Evolutionary conservation across 108 stramenopile genomes (phyloP).

Genomic region (Fistulifera pelliculosa): DNA sequence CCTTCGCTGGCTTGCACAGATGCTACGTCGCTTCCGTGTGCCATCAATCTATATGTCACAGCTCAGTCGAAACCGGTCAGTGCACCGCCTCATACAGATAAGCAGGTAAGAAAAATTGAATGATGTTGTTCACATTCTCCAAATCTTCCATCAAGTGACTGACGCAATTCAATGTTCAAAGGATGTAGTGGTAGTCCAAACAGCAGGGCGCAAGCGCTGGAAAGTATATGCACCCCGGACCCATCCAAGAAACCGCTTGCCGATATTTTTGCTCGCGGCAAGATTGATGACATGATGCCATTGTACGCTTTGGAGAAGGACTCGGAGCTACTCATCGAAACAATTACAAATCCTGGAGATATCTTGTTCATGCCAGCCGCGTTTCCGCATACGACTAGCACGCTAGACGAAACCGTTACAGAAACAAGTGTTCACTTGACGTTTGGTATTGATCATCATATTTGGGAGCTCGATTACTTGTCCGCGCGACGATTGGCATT

Average conservation of each 20-base stretch:
- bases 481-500: conserved; percentile 53
- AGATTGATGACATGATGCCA: conserved; percentile 69
- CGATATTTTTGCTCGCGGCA: conserved; percentile 87
- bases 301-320: conserved; percentile 50
- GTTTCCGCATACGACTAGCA: conserved; percentile 91
- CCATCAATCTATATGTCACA: conserved; percentile 84
- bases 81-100: conserved; percentile 92
- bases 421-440: conserved; percentile 81
- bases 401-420: conserved; percentile 20
- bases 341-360: conserved; percentile 60
- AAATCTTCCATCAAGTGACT: too few relatives aligned
- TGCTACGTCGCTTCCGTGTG: conserved; percentile 67
- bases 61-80: conserved; percentile 61
- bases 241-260: conserved; percentile 53
- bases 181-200: conserved; percentile 89
- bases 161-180: too few relatives aligned
- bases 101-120: conserved; percentile 26
- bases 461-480: conserved; percentile 88
- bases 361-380: conserved; percentile 84
- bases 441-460: conserved; percentile 83
- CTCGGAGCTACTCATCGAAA: conserved; percentile 50
- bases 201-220: conserved; percentile 78
- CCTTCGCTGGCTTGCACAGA: conserved; percentile 70
- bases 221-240: conserved; percentile 62
- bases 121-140: too few relatives aligned